A percentile compares a stretch with the other conserved stretches of the same genome.
These are phyloP conservation scores for Neopestalotiopsis rosae DNA, from an alignment of 2,329 filamentous ascomycete species.

Conservation along the genomic window DNA sequence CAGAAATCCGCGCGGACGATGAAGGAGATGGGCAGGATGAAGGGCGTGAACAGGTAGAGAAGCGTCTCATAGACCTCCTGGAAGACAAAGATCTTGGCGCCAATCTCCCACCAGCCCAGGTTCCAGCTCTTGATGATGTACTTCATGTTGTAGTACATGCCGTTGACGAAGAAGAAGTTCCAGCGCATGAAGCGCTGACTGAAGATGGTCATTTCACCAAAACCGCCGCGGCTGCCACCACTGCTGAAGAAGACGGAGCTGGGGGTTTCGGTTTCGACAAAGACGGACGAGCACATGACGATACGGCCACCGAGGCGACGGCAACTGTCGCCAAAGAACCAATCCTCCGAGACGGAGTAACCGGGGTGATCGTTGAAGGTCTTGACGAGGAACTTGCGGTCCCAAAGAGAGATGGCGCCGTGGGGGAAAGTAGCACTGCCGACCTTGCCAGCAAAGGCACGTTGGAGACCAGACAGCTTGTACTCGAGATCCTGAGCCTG, in stretches of 20 bases:
- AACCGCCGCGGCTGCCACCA: slow-evolving; percentile 48
- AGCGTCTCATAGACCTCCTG: slow-evolving; percentile 53
- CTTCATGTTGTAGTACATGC: slow-evolving; percentile 51
- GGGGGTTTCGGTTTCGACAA: slow-evolving; percentile 57
- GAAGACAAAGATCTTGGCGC: slow-evolving; percentile 53
- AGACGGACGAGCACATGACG: slow-evolving; percentile 53
- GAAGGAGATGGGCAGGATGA: slow-evolving; percentile 51
- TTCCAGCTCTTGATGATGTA: slow-evolving; percentile 54
- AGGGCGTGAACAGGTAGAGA: slow-evolving; percentile 49
- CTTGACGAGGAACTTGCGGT: slow-evolving; percentile 48
- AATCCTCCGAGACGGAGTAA: slow-evolving; percentile 55
- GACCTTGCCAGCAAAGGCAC: slow-evolving; percentile 47
- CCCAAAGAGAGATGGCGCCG: slow-evolving; percentile 55
- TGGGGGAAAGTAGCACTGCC: slow-evolving; percentile 56
- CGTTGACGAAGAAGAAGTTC: slow-evolving; percentile 58
- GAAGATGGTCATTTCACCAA: slow-evolving; percentile 59
- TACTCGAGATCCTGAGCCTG: slow-evolving; percentile 59
- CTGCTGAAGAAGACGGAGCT: slow-evolving; percentile 46
- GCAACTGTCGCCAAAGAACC: slow-evolving; percentile 56
- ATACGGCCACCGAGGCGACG: slow-evolving; percentile 48
- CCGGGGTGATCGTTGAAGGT: slow-evolving; percentile 54
- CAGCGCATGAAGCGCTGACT: slow-evolving; percentile 54
- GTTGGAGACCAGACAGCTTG: slow-evolving; percentile 52
- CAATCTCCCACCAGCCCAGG: slow-evolving; percentile 53
- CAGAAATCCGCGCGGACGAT: slow-evolving; percentile 44